A percentile compares a stretch with the other conserved stretches of the same genome.
phyloP scores from a whole-genome alignment of 2,329 filamentous ascomycete genomes.

The Cyphellophora europaea region DNA sequence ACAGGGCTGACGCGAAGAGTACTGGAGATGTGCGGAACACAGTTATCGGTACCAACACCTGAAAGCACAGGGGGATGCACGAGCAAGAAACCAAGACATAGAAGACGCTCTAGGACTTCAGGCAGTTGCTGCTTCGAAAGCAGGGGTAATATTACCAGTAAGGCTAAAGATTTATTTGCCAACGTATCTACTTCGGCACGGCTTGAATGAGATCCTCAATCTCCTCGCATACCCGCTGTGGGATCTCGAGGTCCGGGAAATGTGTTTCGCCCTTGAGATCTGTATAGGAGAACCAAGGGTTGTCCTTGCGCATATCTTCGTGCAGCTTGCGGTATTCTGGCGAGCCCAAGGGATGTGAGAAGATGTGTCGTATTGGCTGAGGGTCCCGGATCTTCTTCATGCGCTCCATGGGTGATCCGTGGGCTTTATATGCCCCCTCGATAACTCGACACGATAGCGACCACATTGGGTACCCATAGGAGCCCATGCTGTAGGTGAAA shows the following conservation, averaged over 20 bases:
- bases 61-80: too few species aligned
- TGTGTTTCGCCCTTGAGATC: slow-evolving; percentile 8
- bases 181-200: background rate
- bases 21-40: too few species aligned
- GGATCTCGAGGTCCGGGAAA: slow-evolving; percentile 9
- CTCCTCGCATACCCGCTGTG: slow-evolving; percentile 1
- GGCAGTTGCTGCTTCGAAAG: background rate
- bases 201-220: slow-evolving; percentile 3
- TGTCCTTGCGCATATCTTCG: slow-evolving; percentile 1
- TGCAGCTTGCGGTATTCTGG: slow-evolving; percentile 2
- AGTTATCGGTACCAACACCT: too few species aligned
- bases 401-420: slow-evolving; percentile 2
- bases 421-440: slow-evolving; percentile 2
- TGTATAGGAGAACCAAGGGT: slow-evolving; percentile 7
- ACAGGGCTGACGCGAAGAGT: too few species aligned
- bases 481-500: slow-evolving; percentile 6
- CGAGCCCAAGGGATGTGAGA: slow-evolving; percentile 1
- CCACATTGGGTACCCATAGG: slow-evolving; percentile 4
- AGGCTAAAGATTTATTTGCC: background rate
- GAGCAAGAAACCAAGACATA: too few species aligned
- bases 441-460: slow-evolving; percentile 5
- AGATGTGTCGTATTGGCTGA: slow-evolving; percentile 4
- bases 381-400: slow-evolving; percentile 2
- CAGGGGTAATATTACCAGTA: background rate
- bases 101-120: too few species aligned